Evolutionary conservation across 306 rosid species (phyloP), one percentile per base, ranked within the genome.

Genomic region (Bauhinia variegata): DNA sequence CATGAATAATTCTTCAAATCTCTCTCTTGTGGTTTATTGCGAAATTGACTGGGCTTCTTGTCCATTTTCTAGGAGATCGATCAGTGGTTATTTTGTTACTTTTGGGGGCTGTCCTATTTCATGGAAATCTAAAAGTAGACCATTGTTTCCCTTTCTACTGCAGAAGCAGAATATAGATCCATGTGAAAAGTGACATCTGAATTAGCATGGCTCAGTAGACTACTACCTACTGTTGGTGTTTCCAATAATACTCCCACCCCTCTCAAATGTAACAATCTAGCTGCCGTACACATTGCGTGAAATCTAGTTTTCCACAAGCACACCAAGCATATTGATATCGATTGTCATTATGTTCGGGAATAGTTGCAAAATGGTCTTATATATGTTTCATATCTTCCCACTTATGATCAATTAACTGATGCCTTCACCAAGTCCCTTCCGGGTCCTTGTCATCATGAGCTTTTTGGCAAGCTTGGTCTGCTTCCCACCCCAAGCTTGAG

Each of bases 41-140:
- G 39, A 51, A 37, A 19, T 5, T 2, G 10, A 50, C 23, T 36
- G 4, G 14, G 48, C 18, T 3, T 0, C 7, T 6, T 66, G 36
- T 4, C 4, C 0, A 1, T 12, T 36, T 11, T 5, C 60, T 7
- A n/a, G 12, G 36, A 5, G 15, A 14, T 66, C 15, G 0, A 18
- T 52, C 6, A 36, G 6, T 7, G 15, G 30, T 18, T 50, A 11
- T 12, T 36, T 6, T 7, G 11, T 50, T 5, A 32, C 37, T 3
- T 7, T 36, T 0, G 4, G 43, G 2, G 46, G 36, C 6, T 8
- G 5, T 1, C 6, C 38, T 5, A 11, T 36, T 6, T 51, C 37
- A 11, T 66, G 5, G 39, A 66, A 38, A 23, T 50, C 14, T 11
- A 66, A 37, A 51, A 37, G 18, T 9, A 23, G 37, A 66, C n/a